phyloP scores from a whole-genome alignment of 2,329 filamentous ascomycete genomes.

The Aspergillus sergii region DNA sequence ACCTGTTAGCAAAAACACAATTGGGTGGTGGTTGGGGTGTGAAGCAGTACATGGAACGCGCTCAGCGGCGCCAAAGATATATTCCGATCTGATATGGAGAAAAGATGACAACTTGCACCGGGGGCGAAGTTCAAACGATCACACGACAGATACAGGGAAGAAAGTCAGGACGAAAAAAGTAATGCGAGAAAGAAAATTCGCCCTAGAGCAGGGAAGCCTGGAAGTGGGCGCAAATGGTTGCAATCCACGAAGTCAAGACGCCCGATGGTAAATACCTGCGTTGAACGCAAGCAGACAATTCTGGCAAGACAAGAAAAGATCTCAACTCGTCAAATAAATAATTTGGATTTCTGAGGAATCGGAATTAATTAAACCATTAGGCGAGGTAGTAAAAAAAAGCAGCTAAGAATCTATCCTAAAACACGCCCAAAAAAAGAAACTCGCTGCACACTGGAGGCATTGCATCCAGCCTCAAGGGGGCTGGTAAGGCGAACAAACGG shows the following conservation, averaged over 20 bases:
- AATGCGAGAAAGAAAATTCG: conserved; percentile 20
- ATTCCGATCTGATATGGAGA: conserved; percentile 30
- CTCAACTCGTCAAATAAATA: conserved; percentile 22
- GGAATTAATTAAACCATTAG: conserved; percentile 16
- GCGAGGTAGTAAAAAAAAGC: conserved; percentile 14
- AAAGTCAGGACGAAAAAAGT: conserved; percentile 26
- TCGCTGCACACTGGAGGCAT: conserved; percentile 17
- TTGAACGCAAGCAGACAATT: conserved; percentile 32
- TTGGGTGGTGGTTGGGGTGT: conserved; percentile 30
- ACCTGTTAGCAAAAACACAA: conserved; percentile 30
- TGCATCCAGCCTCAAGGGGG: conserved; percentile 23
- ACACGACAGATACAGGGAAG: conserved; percentile 17
- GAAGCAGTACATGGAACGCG: conserved; percentile 34
- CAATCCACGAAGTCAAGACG: conserved; percentile 35
- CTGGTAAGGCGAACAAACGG: conserved; percentile 24
- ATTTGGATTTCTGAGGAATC: conserved; percentile 20
- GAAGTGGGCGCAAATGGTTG: conserved; percentile 34
- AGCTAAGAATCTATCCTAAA: conserved; percentile 24
- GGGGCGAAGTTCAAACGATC: conserved; percentile 20
- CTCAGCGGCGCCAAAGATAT: conserved; percentile 35
- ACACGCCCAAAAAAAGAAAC: conserved; percentile 18
- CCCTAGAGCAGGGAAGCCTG: conserved; percentile 18
- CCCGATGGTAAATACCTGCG: conserved; percentile 21
- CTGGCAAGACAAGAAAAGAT: conserved; percentile 27
- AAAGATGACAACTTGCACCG: conserved; percentile 16